phyloP scores from a whole-genome alignment of 306 rosid genomes.

The Elaeagnus macrophylla region DNA sequence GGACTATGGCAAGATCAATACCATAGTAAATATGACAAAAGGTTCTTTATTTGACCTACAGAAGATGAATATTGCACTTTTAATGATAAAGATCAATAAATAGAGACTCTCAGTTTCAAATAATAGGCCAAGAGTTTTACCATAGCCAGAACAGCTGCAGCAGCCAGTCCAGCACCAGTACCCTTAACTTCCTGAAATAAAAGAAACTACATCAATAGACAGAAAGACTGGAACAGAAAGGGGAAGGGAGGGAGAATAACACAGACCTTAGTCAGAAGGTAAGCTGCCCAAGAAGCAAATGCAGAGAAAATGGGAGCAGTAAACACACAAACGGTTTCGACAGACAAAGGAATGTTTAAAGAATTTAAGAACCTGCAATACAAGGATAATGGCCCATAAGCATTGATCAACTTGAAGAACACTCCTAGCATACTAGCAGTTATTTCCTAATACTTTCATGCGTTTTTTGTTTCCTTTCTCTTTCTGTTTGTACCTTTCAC shows the following conservation, averaged over 20 bases:
- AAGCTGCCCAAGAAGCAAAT: constrained; percentile 96
- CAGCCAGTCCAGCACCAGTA: constrained; percentile 90
- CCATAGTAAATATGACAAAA: too few species aligned
- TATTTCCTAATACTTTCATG: neutral
- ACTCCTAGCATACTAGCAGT: neutral
- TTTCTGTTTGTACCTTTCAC: too few species aligned
- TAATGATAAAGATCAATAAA: neutral
- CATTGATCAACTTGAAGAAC: constrained; percentile 12
- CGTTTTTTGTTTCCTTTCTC: too few species aligned
- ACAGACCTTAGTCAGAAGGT: constrained; percentile 68
- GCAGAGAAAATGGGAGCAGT: constrained; percentile 98
- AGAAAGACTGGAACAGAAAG: neutral
- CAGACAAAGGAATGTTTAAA: constrained; percentile 86
- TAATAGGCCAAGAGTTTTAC: constrained; percentile 36
- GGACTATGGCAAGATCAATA: too few species aligned
- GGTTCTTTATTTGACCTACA: too few species aligned
- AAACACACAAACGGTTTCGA: constrained; percentile 93
- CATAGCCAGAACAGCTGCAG: constrained; percentile 89
- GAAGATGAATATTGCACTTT: neutral
- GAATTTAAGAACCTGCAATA: constrained; percentile 66
- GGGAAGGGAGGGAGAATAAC: too few species aligned
- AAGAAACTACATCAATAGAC: constrained; percentile 17
- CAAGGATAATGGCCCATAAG: constrained; percentile 19
- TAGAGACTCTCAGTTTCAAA: constrained; percentile 1
- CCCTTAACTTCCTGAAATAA: constrained; percentile 85